Base-by-base conservation (phyloP, 2,329 filamentous ascomycete genomes). In the Pseudogymnoascus sp. region DNA sequence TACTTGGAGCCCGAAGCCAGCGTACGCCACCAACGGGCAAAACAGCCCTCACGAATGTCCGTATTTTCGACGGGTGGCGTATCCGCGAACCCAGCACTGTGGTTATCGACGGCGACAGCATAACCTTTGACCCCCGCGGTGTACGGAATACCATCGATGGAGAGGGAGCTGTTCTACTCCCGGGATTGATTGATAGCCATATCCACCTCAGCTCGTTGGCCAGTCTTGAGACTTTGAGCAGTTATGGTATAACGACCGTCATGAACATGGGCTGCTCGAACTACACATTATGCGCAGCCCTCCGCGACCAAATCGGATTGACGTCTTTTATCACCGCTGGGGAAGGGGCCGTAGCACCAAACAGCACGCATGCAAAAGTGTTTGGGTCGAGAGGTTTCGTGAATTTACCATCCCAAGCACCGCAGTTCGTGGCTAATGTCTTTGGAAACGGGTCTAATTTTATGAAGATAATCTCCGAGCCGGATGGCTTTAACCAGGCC, bases 161-260 rank as follows among this genome's bases (percentile, higher is more conserved):
- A 36, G 61, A 62, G 16, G 69, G 70, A 25, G 63, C 68, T 16
- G 67, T 72, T 43, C 62, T 72, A 9, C 69, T 71, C 21, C 72
- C 72, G 0, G 71, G 71, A 3, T 64, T 73, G n/a, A 73, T 73
- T 62, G 71, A 73, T 49, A 66, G 69, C 0, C 72, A 73, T 49
- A 61, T 72, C 5, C 72, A 73, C 62, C 59, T 72, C 6, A 40
- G 46, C 11, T 65, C 68, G 9, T 53, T 70, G 25, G 65, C 64
- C 8, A 67, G 65, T 2, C 62, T 72, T 16, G 65, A 66, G 18
- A 66, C 62, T 18, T 66, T 68, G 60, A 70, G 68, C 25, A 67
- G 69, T 6, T 71, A 70, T 62, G 71, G 70, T 9, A 66, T 72
- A 21, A 72, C 71, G 3, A 71, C 69, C 5, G 66, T 64, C 14